Conservation (phyloP, 2,329 filamentous ascomycete species). For the Sporothrix variecibatus region DNA sequence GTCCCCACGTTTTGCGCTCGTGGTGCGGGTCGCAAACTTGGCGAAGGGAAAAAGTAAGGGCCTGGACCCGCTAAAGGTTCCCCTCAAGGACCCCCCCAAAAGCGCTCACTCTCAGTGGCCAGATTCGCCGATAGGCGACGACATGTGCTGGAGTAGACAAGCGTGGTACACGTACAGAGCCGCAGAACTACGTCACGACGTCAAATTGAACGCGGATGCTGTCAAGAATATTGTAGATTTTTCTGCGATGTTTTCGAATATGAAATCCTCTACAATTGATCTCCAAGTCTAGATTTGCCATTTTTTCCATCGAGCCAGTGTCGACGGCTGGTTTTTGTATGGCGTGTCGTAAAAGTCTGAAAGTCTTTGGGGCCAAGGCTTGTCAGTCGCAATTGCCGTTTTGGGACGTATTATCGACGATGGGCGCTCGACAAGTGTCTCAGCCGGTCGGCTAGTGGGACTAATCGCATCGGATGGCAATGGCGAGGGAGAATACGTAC, state of each 20-base stretch:
- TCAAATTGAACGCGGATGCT: not conserved
- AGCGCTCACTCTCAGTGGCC: conserved; percentile 10
- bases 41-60: not conserved
- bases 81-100: not conserved
- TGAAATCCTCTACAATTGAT: not conserved
- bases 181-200: not conserved
- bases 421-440: not conserved
- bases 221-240: not conserved
- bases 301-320: not conserved
- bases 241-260: not conserved
- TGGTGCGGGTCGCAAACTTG: not conserved
- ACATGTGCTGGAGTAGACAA: not conserved
- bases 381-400: conserved; percentile 9
- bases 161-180: too few species aligned
- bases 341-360: not conserved
- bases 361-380: not conserved
- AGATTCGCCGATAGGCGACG: conserved; percentile 11
- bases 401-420: conserved; percentile 14
- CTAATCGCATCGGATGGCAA: conserved; percentile 1
- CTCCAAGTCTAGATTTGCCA: not conserved
- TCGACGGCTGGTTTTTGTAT: not conserved
- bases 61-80: not conserved
- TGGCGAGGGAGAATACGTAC: not conserved
- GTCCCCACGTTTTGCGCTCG: not conserved
- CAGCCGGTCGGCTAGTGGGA: conserved; percentile 9